Conservation (phyloP, 2,329 filamentous ascomycete species). For the Aspergillus cejpii region DNA sequence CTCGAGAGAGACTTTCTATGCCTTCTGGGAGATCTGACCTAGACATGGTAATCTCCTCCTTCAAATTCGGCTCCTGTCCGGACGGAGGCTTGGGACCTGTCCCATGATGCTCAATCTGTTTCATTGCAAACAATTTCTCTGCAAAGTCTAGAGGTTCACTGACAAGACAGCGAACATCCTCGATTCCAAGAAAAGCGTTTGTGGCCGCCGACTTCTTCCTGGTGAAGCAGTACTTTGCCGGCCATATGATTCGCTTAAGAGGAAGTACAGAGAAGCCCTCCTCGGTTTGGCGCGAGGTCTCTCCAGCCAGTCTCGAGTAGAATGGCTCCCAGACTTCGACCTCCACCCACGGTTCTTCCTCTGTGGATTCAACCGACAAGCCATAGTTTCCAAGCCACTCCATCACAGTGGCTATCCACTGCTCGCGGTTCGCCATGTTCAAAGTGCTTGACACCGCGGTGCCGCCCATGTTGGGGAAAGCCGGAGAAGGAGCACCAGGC, state of each 20-base stretch:
- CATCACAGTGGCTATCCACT: conserved; percentile 35
- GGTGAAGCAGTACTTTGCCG: conserved; percentile 39
- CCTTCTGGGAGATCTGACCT: conserved; percentile 24
- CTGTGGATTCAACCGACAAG: conserved; percentile 24
- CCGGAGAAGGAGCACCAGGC: conserved; percentile 19
- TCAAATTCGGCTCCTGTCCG: conserved; percentile 19
- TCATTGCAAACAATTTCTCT: conserved; percentile 34
- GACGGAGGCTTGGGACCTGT: conserved; percentile 12
- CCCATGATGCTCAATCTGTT: conserved; percentile 20
- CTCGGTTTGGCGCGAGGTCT: conserved; percentile 24
- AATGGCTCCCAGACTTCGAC: conserved; percentile 39
- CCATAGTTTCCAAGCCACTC: conserved; percentile 37
- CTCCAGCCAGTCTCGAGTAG: conserved; percentile 33
- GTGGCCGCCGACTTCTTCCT: conserved; percentile 22
- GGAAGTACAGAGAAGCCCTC: conserved; percentile 26
- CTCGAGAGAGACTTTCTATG: conserved; percentile 36
- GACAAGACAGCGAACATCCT: conserved; percentile 11
- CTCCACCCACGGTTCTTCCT: conserved; percentile 37
- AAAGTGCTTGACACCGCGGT: conserved; percentile 10
- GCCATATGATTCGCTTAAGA: conserved; percentile 42
- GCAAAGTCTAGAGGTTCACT: conserved; percentile 41
- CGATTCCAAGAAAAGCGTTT: conserved; percentile 14
- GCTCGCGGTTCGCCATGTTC: conserved; percentile 16
- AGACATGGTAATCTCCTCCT: conserved; percentile 21
- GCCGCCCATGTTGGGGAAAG: conserved; percentile 6